A percentile compares a stretch with the other conserved stretches of the same genome.
Evolutionary conservation across 2,329 filamentous ascomycete species (phyloP).

Genomic region (Bipolaris oryzae): DNA sequence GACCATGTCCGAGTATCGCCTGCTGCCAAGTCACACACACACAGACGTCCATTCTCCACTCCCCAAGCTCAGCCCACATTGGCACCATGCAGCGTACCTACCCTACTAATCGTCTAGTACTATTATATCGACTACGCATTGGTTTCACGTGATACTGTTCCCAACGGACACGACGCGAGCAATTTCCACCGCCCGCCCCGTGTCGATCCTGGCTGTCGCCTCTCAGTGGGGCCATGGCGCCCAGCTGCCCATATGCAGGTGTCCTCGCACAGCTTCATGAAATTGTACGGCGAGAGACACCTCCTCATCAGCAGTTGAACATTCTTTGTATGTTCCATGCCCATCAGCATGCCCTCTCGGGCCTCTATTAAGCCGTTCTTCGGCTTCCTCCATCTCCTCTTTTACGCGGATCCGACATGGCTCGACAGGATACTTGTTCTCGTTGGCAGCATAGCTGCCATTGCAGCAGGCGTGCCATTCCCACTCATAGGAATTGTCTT

Average conservation of each 20-base stretch:
- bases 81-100: slow-evolving; percentile 10
- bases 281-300: slow-evolving; percentile 21
- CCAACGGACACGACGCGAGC: slow-evolving; percentile 18
- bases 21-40: slow-evolving; percentile 18
- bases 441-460: slow-evolving; percentile 54
- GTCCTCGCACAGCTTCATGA: slow-evolving; percentile 29
- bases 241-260: slow-evolving; percentile 22
- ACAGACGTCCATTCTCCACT: slow-evolving; percentile 14
- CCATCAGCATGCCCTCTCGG: slow-evolving; percentile 34
- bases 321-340: slow-evolving; percentile 30
- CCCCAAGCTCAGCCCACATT: slow-evolving; percentile 12
- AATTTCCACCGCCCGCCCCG: slow-evolving; percentile 17
- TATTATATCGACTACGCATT: not conserved
- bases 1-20: slow-evolving; percentile 7
- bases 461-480: slow-evolving; percentile 66
- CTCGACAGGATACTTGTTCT: slow-evolving; percentile 44
- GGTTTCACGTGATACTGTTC: slow-evolving; percentile 25
- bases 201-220: slow-evolving; percentile 34
- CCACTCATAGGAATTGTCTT: slow-evolving; percentile 69
- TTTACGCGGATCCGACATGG: slow-evolving; percentile 47
- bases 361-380: slow-evolving; percentile 38
- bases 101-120: not conserved
- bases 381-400: slow-evolving; percentile 43
- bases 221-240: slow-evolving; percentile 28
- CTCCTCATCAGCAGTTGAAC: slow-evolving; percentile 18